A percentile compares a stretch with the other conserved stretches of the same genome.
phyloP scores from a whole-genome alignment of 106 monocot genomes.

The Allium fistulosum region DNA sequence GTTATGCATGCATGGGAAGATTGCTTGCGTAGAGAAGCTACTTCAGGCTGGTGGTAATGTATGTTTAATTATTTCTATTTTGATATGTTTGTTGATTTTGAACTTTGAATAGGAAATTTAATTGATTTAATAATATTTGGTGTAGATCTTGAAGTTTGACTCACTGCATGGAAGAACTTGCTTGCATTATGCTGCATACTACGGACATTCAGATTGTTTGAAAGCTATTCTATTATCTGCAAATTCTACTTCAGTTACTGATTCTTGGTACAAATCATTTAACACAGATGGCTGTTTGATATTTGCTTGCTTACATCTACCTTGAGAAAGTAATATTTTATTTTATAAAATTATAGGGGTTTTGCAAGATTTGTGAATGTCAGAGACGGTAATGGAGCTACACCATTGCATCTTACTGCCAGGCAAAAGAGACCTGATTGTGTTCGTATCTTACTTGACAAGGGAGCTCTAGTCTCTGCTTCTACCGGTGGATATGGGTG shows the following conservation, averaged over 20 bases:
- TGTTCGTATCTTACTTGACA: conserved; percentile 71
- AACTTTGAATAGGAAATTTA: conserved; percentile 9
- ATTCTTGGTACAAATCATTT: conserved; percentile 48
- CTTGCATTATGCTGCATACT: conserved; percentile 84
- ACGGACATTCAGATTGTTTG: conserved; percentile 81
- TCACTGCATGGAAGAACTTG: conserved; percentile 73
- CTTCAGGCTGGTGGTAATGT: conserved; percentile 84
- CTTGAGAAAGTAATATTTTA: not conserved
- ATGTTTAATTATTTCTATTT: conserved; percentile 1
- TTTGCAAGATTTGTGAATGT: conserved; percentile 94
- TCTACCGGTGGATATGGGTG: conserved; percentile 70
- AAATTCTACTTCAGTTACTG: conserved; percentile 44
- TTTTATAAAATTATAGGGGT: conserved; percentile 45
- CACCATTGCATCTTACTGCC: conserved; percentile 85
- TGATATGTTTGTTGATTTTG: not conserved
- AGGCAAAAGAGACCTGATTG: conserved; percentile 44
- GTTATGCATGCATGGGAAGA: conserved; percentile 93
- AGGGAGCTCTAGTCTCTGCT: conserved; percentile 79
- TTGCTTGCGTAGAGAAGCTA: conserved; percentile 68
- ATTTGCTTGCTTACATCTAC: not conserved
- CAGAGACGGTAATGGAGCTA: conserved; percentile 74
- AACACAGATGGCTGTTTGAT: too few species aligned
- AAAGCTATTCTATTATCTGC: conserved; percentile 67
- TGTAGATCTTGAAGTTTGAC: conserved; percentile 92
- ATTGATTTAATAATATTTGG: not conserved